phyloP scores from a whole-genome alignment of 2,329 filamentous ascomycete genomes.

The Claviceps sorghi region DNA sequence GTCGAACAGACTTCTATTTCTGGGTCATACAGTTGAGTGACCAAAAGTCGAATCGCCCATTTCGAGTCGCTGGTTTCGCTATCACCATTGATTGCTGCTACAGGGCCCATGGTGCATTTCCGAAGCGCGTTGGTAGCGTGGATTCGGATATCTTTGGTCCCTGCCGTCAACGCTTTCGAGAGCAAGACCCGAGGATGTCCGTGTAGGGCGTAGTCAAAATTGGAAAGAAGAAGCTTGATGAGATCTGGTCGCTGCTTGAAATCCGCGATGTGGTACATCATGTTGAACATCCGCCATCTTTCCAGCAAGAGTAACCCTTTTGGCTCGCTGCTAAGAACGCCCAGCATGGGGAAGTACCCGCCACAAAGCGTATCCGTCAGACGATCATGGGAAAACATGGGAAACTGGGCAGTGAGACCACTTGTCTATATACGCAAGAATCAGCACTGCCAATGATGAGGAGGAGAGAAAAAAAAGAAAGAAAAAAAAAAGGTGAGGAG shows the following conservation, averaged over 20 bases:
- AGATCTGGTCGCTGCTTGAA: conserved; percentile 81
- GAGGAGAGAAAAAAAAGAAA: neutral
- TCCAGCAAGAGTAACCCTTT: conserved; percentile 83
- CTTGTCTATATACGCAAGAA: conserved; percentile 35
- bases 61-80: conserved; percentile 53
- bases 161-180: conserved; percentile 84
- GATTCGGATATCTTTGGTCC: conserved; percentile 82
- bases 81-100: conserved; percentile 22
- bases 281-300: conserved; percentile 95
- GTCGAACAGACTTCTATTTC: conserved; percentile 94
- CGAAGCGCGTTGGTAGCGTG: conserved; percentile 75
- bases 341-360: conserved; percentile 89
- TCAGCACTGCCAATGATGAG: neutral
- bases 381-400: conserved; percentile 76
- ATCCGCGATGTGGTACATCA: conserved; percentile 98
- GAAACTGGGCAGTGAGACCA: conserved; percentile 64
- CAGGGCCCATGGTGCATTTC: conserved; percentile 57
- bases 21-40: conserved; percentile 95
- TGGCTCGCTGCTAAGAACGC: conserved; percentile 66
- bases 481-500: neutral
- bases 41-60: conserved; percentile 92
- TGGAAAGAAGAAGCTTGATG: conserved; percentile 73
- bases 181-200: conserved; percentile 86
- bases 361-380: conserved; percentile 77
- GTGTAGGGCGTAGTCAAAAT: conserved; percentile 80